Evolutionary conservation across 108 stramenopile species (phyloP).

Genomic region (Nannochloropsis oceanica): DNA sequence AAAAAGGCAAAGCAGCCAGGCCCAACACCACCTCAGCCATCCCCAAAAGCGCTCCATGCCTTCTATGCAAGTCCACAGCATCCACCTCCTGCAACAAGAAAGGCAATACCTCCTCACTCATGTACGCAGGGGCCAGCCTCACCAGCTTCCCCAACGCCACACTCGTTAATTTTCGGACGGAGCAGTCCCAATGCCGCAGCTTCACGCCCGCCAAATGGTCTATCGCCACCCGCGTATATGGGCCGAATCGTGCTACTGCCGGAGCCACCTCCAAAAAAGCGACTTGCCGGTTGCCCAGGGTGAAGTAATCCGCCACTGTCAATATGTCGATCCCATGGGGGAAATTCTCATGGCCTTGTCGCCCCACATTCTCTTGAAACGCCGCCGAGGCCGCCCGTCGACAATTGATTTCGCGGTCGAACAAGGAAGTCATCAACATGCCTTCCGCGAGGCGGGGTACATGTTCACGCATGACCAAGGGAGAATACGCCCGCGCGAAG

Average conservation of each 20-base stretch:
- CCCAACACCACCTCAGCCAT: slow-evolving; percentile 11
- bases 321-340: slow-evolving; percentile 83
- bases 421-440: slow-evolving; percentile 71
- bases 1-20: slow-evolving; percentile 10
- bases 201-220: slow-evolving; percentile 54
- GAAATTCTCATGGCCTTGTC: slow-evolving; percentile 59
- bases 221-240: slow-evolving; percentile 42
- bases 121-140: slow-evolving; percentile 41
- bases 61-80: not conserved
- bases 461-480: slow-evolving; percentile 52
- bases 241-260: slow-evolving; percentile 51
- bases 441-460: slow-evolving; percentile 50
- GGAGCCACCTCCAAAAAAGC: slow-evolving; percentile 56
- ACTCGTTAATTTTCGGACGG: slow-evolving; percentile 59
- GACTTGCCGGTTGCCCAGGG: slow-evolving; percentile 73
- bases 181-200: slow-evolving; percentile 76
- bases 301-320: slow-evolving; percentile 85
- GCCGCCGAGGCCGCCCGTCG: slow-evolving; percentile 94
- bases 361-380: slow-evolving; percentile 64
- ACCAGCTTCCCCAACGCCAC: slow-evolving; percentile 52
- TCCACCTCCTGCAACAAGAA: not conserved
- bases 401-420: slow-evolving; percentile 95
- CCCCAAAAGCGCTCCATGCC: slow-evolving; percentile 29
- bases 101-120: slow-evolving; percentile 49
- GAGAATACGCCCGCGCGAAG: slow-evolving; percentile 86